Evolutionary conservation across 768 basidiomycete genomes (phyloP), one percentile per base, ranked within the genome.

Genomic region (Russula ochroleuca): DNA sequence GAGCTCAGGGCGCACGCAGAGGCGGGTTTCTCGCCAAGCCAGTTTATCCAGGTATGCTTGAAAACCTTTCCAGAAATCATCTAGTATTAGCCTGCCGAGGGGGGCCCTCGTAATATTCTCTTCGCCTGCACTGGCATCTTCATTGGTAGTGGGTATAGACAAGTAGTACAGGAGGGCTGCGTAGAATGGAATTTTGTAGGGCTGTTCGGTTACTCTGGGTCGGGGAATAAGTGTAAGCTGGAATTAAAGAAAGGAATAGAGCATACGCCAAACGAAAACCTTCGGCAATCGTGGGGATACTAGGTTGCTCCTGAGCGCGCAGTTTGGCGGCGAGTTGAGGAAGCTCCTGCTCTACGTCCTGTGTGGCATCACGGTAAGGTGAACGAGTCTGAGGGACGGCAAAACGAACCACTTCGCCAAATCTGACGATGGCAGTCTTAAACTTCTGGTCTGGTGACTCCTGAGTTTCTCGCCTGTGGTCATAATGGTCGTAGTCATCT

Each of bases 61-160:
- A 73, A 98, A 97, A 2, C 89, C 90, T 74, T 90, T 91, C 84
- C 89, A 90, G 63, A 94, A 88, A 71, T 98, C 94, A 67, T 94
- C 89, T 21, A 96, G 75, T 17, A 95, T 79, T 50, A 87, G 83
- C 57, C 82, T 82, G 2, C 91, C 90, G 0, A 90, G 73, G 0
- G 85, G 78, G 21, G 76, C 78, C 71, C 67, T 45, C 53, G 33
- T 49, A 23, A 19, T 51, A 3, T 51, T 71, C 14, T 75, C 75
- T 3, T 70, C 73, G 38, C 75, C 75, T 45, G 79, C 81, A 43
- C 75, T 21, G 1, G 57, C 33, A 13, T 54, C 52, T 19, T 40
- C 45, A 4, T 48, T 45, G 69, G 41, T 45, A 21, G 55, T 21
- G 7, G 74, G 78, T 69, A 84, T 81, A 69, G 85, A 81, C 43